Conservation (phyloP, 768 basidiomycete species). For the Pisolithus albus region DNA sequence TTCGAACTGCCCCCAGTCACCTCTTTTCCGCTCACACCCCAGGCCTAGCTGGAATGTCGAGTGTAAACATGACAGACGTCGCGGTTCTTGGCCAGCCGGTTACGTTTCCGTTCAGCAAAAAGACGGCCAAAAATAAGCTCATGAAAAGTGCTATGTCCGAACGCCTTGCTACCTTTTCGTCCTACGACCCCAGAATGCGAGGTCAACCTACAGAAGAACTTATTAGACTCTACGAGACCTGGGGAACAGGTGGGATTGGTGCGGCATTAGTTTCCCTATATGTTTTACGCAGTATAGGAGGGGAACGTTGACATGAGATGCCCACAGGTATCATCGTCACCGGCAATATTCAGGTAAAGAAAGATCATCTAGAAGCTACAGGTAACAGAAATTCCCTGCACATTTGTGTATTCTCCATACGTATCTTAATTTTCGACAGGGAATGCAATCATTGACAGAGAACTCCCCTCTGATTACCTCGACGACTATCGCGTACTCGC, state of each 20-base stretch:
- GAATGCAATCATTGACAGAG: slow-evolving; percentile 27
- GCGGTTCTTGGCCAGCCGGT: slow-evolving; percentile 19
- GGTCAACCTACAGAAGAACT: slow-evolving; percentile 30
- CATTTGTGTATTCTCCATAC: not conserved
- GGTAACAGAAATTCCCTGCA: slow-evolving; percentile 21
- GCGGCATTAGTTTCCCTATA: not conserved
- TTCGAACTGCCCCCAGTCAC: not conserved
- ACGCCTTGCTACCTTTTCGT: slow-evolving; percentile 29
- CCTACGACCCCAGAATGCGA: slow-evolving; percentile 22
- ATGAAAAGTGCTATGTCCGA: slow-evolving; percentile 33
- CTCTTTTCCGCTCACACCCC: not conserved
- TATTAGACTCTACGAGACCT: slow-evolving; percentile 28
- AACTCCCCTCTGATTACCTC: slow-evolving; percentile 17
- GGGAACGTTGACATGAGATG: slow-evolving; percentile 2
- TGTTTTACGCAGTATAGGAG: not conserved
- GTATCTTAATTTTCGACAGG: slow-evolving; percentile 9
- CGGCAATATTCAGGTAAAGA: slow-evolving; percentile 30
- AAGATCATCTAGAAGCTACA: slow-evolving; percentile 28
- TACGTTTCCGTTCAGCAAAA: slow-evolving; percentile 25
- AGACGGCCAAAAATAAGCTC: slow-evolving; percentile 24
- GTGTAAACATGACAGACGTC: slow-evolving; percentile 13
- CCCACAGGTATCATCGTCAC: slow-evolving; percentile 26
- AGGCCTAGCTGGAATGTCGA: not conserved
- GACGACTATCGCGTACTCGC: slow-evolving; percentile 17
- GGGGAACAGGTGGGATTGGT: slow-evolving; percentile 28